Conservation (phyloP, 352 stramenopile species). For the Phytophthora aleatoria region DNA sequence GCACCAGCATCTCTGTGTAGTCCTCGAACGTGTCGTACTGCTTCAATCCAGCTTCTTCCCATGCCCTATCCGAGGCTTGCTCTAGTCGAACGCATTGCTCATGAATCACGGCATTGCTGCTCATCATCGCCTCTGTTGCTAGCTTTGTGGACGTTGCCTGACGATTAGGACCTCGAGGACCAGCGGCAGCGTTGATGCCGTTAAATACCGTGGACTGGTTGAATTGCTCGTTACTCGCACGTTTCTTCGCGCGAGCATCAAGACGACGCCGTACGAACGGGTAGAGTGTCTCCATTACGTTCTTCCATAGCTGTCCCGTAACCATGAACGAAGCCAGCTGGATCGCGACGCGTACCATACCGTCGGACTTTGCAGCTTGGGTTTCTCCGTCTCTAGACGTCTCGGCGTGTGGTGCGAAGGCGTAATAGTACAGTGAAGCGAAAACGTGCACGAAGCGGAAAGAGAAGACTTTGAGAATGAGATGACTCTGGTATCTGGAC, state of each 20-base stretch:
- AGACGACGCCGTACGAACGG: conserved; percentile 62
- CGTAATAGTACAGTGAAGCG: conserved; percentile 96
- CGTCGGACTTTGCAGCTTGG: conserved; percentile 30
- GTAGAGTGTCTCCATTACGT: conserved; percentile 91
- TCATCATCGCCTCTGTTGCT: conserved; percentile 27
- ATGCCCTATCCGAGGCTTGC: conserved; percentile 79
- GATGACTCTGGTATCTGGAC: conserved; percentile 82
- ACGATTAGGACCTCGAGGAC: conserved; percentile 18
- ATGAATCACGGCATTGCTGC: conserved; percentile 67
- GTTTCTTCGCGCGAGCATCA: conserved; percentile 56
- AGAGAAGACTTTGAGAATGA: conserved; percentile 99
- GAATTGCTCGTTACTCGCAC: conserved; percentile 64
- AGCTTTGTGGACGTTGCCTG: conserved; percentile 22
- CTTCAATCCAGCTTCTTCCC: conserved; percentile 91
- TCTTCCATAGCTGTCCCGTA: conserved; percentile 93
- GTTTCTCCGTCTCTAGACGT: conserved; percentile 10
- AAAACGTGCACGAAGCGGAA: conserved; percentile 98
- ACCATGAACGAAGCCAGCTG: conserved; percentile 95
- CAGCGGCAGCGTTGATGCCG: conserved; percentile 12
- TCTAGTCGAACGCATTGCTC: conserved; percentile 82
- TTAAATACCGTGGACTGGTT: conserved; percentile 71
- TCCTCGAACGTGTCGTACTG: conserved; percentile 95
- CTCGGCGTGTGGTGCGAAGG: conserved; percentile 59
- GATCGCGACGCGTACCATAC: conserved; percentile 91
- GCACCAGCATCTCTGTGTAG: conserved; percentile 94